These are phyloP conservation scores for Acer yangbiense DNA, from an alignment of 345 rosid genomes.

Conservation along the genomic window DNA sequence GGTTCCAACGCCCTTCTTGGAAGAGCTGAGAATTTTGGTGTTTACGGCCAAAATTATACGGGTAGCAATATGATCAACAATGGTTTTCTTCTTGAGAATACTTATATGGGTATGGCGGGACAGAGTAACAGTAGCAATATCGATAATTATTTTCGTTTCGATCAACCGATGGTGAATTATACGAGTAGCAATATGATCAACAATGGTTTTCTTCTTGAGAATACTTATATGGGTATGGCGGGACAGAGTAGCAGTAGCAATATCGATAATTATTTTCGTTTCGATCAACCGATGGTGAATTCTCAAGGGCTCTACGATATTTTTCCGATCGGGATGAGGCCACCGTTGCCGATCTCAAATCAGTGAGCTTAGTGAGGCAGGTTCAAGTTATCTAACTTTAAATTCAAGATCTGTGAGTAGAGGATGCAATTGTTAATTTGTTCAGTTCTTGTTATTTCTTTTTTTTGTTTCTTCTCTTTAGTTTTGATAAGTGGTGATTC, in stretches of 20 bases:
- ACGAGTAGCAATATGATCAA: neutral
- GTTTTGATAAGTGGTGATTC: neutral
- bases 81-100: no score
- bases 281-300: no score
- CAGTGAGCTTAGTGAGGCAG: no score
- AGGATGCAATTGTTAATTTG: neutral
- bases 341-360: no score
- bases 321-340: no score
- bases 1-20: neutral
- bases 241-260: no score
- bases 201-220: neutral
- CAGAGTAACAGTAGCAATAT: no score
- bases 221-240: neutral
- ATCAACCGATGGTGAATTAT: neutral
- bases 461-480: neutral
- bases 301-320: no score
- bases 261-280: no score
- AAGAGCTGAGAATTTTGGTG: neutral
- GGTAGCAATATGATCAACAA: neutral
- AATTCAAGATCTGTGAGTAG: neutral
- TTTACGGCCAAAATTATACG: neutral
- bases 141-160: no score
- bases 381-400: neutral
- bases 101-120: neutral
- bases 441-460: no score